Conservation (phyloP, 148 eudicot genomes). For the Fagopyrum homotropicum region DNA sequence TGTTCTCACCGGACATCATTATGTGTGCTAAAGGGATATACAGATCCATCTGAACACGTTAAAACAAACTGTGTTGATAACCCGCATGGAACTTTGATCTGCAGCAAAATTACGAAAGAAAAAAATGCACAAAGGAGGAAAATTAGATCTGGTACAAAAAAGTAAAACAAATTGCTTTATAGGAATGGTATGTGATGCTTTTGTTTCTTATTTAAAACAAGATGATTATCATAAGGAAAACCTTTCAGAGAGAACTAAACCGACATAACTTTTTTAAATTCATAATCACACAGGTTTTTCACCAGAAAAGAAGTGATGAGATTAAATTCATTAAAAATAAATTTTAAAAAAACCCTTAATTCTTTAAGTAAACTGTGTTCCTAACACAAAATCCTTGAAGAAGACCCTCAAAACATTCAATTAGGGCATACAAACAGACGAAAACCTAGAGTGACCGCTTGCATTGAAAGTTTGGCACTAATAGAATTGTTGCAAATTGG, state of each 20-base stretch:
- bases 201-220: background rate
- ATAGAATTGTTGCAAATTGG: background rate
- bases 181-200: background rate
- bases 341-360: background rate
- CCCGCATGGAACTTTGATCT: slow-evolving; percentile 91
- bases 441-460: background rate
- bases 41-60: slow-evolving; percentile 68
- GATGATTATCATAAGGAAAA: background rate
- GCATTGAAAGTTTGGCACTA: background rate
- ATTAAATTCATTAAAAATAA: background rate
- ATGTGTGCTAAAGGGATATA: slow-evolving; percentile 64
- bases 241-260: background rate
- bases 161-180: background rate
- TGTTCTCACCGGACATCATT: slow-evolving; percentile 57
- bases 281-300: background rate
- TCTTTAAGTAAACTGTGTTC: background rate
- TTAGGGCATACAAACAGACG: background rate
- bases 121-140: background rate
- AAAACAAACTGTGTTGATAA: slow-evolving; percentile 71
- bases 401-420: background rate
- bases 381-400: background rate
- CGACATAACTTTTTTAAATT: background rate
- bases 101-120: slow-evolving; percentile 17
- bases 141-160: background rate
- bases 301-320: background rate